phyloP scores from a whole-genome alignment of 2,329 filamentous ascomycete species.

The Thielaviopsis musarum region DNA sequence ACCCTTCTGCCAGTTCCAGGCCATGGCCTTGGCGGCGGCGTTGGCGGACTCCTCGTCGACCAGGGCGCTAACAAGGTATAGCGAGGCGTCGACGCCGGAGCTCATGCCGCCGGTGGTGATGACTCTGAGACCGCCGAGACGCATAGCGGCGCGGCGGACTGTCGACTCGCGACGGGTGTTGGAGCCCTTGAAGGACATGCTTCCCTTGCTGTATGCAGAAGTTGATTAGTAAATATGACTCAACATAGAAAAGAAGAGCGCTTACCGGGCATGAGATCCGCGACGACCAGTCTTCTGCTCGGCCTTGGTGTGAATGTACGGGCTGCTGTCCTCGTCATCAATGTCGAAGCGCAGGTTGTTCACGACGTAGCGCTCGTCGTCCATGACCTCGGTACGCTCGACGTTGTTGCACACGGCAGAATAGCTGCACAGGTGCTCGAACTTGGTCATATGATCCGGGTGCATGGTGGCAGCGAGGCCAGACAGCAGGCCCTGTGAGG shows the following conservation, averaged over 20 bases:
- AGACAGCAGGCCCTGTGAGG: slow-evolving; percentile 57
- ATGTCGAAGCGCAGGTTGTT: slow-evolving; percentile 83
- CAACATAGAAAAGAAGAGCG: neutral
- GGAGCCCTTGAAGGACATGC: slow-evolving; percentile 62
- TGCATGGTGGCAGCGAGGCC: slow-evolving; percentile 72
- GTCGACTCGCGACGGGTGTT: slow-evolving; percentile 65
- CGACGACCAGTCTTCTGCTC: slow-evolving; percentile 34
- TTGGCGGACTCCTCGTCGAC: slow-evolving; percentile 61
- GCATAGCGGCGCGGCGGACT: slow-evolving; percentile 59
- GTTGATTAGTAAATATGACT: slow-evolving; percentile 14
- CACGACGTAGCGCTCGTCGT: slow-evolving; percentile 69
- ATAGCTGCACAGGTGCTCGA: slow-evolving; percentile 68
- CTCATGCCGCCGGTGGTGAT: slow-evolving; percentile 67
- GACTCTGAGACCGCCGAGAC: slow-evolving; percentile 51
- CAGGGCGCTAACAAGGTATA: slow-evolving; percentile 73
- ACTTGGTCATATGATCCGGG: slow-evolving; percentile 60
- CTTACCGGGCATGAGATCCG: slow-evolving; percentile 43
- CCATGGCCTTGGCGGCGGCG: slow-evolving; percentile 58
- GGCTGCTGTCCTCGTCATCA: slow-evolving; percentile 65
- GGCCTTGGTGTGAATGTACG: slow-evolving; percentile 57
- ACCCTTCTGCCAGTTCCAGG: slow-evolving; percentile 77
- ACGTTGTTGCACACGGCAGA: slow-evolving; percentile 51
- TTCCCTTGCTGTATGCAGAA: slow-evolving; percentile 49
- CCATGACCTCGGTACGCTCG: slow-evolving; percentile 68
- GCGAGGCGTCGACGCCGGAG: slow-evolving; percentile 64